Conservation (phyloP, 176 grass and related monocot species). For the Typha latifolia region DNA sequence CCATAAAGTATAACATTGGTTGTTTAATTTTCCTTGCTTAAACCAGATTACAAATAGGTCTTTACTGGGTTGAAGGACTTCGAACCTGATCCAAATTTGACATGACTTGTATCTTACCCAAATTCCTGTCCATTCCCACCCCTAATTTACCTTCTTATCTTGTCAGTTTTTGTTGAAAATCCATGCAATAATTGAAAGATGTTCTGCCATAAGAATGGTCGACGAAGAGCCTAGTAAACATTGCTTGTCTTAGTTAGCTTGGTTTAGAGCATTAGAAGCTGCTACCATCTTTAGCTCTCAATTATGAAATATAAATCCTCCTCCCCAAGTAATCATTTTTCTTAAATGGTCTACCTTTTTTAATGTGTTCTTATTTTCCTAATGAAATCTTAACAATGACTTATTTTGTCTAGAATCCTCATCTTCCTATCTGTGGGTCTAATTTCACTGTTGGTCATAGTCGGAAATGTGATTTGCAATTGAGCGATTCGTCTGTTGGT, state of each 20-base stretch:
- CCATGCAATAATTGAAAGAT: not conserved
- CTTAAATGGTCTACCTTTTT: conserved; percentile 5
- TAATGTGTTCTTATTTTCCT: conserved; percentile 5
- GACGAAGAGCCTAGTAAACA: not conserved
- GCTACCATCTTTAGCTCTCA: not conserved
- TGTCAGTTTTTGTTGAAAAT: too few species aligned
- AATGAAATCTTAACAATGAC: conserved; percentile 6
- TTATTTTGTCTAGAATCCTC: conserved; percentile 64
- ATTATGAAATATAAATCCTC: not conserved
- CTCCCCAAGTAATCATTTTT: conserved; percentile 6
- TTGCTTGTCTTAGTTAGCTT: not conserved
- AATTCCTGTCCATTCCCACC: too few species aligned
- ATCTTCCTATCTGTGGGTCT: conserved; percentile 41
- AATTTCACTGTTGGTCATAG: conserved; percentile 86
- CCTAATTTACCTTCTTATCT: too few species aligned
- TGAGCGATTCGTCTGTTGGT: conserved; percentile 49
- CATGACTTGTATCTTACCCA: too few species aligned
- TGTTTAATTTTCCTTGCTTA: too few species aligned
- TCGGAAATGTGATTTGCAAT: conserved; percentile 58
- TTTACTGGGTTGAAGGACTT: too few species aligned
- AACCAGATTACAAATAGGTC: too few species aligned
- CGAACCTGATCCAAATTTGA: too few species aligned
- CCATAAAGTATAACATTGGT: too few species aligned
- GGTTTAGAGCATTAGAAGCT: conserved; percentile 2
- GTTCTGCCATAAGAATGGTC: not conserved